Percentiles rank a stretch among this genome's conserved stretches.
Evolutionary conservation across 176 grass and related monocot genomes (phyloP).

Genomic region (Stipa capillata): DNA sequence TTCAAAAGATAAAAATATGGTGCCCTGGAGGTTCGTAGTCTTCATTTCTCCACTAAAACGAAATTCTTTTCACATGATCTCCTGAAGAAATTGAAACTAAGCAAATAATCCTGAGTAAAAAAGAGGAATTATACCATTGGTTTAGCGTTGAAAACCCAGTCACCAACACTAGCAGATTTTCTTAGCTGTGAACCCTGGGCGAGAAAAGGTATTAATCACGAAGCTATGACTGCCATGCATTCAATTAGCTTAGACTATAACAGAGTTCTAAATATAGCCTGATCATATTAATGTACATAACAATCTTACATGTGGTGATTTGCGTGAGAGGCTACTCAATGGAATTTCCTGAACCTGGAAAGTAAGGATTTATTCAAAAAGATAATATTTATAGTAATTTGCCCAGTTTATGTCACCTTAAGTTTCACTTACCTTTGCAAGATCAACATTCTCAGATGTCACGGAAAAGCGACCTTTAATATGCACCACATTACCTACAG

Average conservation of each 20-base stretch:
- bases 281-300: too few relatives aligned
- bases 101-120: conserved; percentile 3
- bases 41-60: neutral
- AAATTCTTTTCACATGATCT: neutral
- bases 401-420: neutral
- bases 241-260: neutral
- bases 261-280: too few relatives aligned
- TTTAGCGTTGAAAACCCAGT: conserved; percentile 61
- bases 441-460: conserved; percentile 98
- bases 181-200: conserved; percentile 60
- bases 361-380: neutral
- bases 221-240: neutral
- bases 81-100: neutral
- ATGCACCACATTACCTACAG: too few relatives aligned
- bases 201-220: conserved; percentile 18
- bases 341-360: conserved; percentile 68
- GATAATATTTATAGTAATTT: neutral
- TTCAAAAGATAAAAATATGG: neutral
- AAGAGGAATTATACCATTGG: conserved; percentile 57
- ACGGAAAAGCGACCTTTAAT: conserved; percentile 99
- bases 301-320: conserved; percentile 58
- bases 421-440: conserved; percentile 66
- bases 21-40: neutral
- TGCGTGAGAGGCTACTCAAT: conserved; percentile 43
- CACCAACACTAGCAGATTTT: conserved; percentile 97